Evolutionary conservation across 345 rosid species (phyloP).

Genomic region (Brassica juncea): DNA sequence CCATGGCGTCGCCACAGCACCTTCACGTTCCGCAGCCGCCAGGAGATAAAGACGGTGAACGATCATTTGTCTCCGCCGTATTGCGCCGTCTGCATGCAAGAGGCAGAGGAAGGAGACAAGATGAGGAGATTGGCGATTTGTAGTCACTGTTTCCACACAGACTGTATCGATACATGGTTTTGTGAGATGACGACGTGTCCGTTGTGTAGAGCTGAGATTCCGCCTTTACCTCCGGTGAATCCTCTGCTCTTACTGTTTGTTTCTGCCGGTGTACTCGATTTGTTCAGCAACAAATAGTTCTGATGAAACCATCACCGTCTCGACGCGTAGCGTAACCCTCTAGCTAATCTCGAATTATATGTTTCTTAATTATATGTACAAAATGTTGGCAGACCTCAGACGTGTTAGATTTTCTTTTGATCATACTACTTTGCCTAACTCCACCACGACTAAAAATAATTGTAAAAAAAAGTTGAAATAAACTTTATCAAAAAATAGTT

Average conservation of each 20-base stretch:
- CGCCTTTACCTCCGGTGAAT: conserved; percentile 12
- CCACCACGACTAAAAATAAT: background rate
- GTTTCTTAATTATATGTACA: no score
- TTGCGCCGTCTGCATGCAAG: conserved; percentile 44
- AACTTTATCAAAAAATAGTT: background rate
- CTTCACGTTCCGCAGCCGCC: conserved; percentile 13
- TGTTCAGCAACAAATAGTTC: background rate
- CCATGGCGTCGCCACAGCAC: conserved; percentile 34
- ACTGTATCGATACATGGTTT: conserved; percentile 51
- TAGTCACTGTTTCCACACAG: conserved; percentile 51
- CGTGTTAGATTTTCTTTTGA: background rate
- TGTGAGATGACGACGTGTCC: conserved; percentile 42
- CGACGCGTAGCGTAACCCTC: background rate
- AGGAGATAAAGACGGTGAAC: background rate
- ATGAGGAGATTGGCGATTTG: conserved; percentile 41
- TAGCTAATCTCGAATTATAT: background rate
- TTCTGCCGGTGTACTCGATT: conserved; percentile 3
- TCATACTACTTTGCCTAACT: background rate
- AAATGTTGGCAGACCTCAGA: background rate
- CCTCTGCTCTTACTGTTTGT: conserved; percentile 26
- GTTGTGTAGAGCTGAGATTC: conserved; percentile 42
- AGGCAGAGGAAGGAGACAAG: conserved; percentile 42
- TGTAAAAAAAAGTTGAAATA: background rate
- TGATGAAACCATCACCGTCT: background rate
- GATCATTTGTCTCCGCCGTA: conserved; percentile 3